phyloP scores from a whole-genome alignment of 2,329 filamentous ascomycete species.

The Cladophialophora chaetospira region DNA sequence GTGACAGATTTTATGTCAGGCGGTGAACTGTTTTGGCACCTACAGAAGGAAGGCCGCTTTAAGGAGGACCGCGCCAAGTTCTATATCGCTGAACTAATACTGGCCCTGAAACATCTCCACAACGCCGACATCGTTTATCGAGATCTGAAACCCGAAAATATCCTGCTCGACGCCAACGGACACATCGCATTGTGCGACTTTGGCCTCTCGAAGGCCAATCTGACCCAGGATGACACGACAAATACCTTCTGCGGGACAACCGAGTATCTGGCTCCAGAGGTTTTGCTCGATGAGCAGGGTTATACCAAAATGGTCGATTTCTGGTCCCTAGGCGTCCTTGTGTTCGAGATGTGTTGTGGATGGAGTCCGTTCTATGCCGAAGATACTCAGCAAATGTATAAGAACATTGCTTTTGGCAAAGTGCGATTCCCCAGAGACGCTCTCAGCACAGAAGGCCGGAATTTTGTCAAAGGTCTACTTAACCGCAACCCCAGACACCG shows the following conservation, averaged over 20 bases:
- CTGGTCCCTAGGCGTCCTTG: constrained; percentile 95
- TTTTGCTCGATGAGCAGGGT: constrained; percentile 90
- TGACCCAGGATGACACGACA: constrained; percentile 95
- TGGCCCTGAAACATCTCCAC: constrained; percentile 92
- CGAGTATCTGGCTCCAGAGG: constrained; percentile 94
- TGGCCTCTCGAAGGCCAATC: constrained; percentile 93
- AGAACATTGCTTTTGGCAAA: constrained; percentile 99
- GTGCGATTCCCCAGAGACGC: constrained; percentile 95
- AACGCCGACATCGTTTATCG: constrained; percentile 97
- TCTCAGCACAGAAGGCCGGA: constrained; percentile 88
- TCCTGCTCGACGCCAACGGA: constrained; percentile 91
- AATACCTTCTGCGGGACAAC: constrained; percentile 99
- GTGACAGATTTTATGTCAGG: constrained; percentile 99
- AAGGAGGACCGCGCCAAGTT: constrained; percentile 95
- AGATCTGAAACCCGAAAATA: constrained; percentile 97
- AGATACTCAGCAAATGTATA: constrained; percentile 99
- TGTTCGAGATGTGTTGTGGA: constrained; percentile 99
- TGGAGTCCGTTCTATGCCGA: constrained; percentile 99
- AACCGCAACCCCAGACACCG: constrained; percentile 97
- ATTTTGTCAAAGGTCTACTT: constrained; percentile 95
- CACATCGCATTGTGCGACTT: constrained; percentile 98
- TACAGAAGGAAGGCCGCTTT: constrained; percentile 95
- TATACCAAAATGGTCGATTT: constrained; percentile 99
- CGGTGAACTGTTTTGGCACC: constrained; percentile 96
- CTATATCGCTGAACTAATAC: constrained; percentile 95